phyloP scores from a whole-genome alignment of 2,329 filamentous ascomycete species.

The Pseudophaeomoniella oleicola region DNA sequence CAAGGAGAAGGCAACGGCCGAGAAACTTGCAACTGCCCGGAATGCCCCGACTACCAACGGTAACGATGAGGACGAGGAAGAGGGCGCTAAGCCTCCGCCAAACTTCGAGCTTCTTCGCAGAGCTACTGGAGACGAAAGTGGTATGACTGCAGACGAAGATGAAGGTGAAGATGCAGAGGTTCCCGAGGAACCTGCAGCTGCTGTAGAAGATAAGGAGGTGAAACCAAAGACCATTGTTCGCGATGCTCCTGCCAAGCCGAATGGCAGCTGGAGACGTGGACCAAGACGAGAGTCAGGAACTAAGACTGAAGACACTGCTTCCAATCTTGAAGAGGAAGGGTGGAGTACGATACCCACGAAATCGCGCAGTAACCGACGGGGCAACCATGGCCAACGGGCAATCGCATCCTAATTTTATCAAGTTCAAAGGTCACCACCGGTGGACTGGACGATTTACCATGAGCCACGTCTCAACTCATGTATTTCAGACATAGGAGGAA shows the following conservation, averaged over 20 bases:
- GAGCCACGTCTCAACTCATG: neutral
- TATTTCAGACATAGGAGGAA: conserved; percentile 16
- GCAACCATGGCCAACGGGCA: conserved; percentile 19
- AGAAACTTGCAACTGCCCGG: conserved; percentile 24
- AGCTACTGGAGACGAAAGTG: conserved; percentile 26
- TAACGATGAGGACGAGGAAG: conserved; percentile 23
- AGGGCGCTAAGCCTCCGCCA: conserved; percentile 26
- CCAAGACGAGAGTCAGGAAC: conserved; percentile 4
- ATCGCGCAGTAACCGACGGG: conserved; percentile 29
- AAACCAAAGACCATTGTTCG: conserved; percentile 41
- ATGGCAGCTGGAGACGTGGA: conserved; percentile 26
- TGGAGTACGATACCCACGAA: conserved; percentile 29
- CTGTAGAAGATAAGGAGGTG: conserved; percentile 30
- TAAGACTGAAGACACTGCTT: conserved; percentile 13
- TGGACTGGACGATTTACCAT: neutral
- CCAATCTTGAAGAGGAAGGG: conserved; percentile 27
- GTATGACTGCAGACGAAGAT: conserved; percentile 36
- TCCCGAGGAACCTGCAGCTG: conserved; percentile 24
- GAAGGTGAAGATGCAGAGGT: conserved; percentile 29
- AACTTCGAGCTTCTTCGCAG: conserved; percentile 43
- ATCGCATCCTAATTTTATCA: conserved; percentile 22
- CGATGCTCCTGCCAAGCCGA: conserved; percentile 24
- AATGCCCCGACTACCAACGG: conserved; percentile 15
- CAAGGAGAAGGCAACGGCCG: conserved; percentile 43
- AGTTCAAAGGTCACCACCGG: neutral